phyloP scores from a whole-genome alignment of 495 filamentous ascomycete genomes.

The Aspergillus biplanus region DNA sequence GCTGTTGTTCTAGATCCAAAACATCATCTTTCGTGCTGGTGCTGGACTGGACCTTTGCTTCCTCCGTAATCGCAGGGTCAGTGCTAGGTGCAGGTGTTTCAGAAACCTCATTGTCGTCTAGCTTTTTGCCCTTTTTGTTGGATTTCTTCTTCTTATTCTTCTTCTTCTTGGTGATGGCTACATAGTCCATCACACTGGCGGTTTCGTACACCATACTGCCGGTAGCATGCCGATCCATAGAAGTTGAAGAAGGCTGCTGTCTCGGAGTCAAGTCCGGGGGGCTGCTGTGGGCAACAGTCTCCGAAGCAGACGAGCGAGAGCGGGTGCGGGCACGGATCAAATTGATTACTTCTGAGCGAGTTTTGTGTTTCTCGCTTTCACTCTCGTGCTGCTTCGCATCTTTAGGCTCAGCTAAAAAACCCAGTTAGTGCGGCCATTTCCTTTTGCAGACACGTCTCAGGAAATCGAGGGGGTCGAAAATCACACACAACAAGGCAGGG shows the following conservation, averaged over 20 bases:
- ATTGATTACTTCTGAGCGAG: slow-evolving; percentile 15
- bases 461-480: neutral
- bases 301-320: slow-evolving; percentile 7
- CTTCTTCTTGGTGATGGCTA: slow-evolving; percentile 17
- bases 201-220: slow-evolving; percentile 7
- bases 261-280: neutral
- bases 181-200: slow-evolving; percentile 16
- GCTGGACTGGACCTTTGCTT: neutral
- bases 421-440: neutral
- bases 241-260: neutral
- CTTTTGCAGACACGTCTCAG: neutral
- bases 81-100: neutral
- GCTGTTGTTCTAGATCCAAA: neutral
- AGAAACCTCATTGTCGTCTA: neutral
- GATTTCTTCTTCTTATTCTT: slow-evolving; percentile 20
- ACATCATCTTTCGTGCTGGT: neutral
- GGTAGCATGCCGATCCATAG: neutral
- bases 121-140: slow-evolving; percentile 6
- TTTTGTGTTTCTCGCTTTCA: slow-evolving; percentile 1
- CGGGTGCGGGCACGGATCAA: slow-evolving; percentile 20
- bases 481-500: neutral
- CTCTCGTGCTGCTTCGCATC: neutral
- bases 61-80: neutral
- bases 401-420: neutral
- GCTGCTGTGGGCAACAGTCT: neutral